A percentile compares a stretch with the other conserved stretches of the same genome.
phyloP scores from a whole-genome alignment of 78 protist genomes.

The Protostelium mycophagum region DNA sequence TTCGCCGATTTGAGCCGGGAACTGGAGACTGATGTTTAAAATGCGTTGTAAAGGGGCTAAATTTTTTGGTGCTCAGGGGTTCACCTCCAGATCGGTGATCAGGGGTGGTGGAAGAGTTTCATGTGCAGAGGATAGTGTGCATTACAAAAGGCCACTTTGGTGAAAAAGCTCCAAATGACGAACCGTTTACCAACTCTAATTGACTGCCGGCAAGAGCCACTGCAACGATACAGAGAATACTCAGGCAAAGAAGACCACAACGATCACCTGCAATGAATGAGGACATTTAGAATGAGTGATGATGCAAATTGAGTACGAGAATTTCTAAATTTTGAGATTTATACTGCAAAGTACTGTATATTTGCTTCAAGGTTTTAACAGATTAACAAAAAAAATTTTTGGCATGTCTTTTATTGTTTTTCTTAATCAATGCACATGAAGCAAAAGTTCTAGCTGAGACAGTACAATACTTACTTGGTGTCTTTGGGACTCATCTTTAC shows the following conservation, averaged over 20 bases:
- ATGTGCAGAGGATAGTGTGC: constrained; percentile 44
- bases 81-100: constrained; percentile 33
- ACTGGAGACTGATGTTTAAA: background rate
- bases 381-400: too few relatives aligned
- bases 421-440: too few relatives aligned
- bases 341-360: too few relatives aligned
- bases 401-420: too few relatives aligned
- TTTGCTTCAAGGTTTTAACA: too few relatives aligned
- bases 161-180: background rate
- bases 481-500: background rate
- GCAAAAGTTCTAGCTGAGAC: too few relatives aligned
- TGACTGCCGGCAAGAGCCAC: background rate
- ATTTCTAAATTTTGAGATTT: too few relatives aligned
- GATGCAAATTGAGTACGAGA: too few relatives aligned
- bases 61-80: background rate
- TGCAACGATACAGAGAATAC: background rate
- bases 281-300: background rate
- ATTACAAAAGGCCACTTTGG: constrained; percentile 11
- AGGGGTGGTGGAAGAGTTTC: constrained; percentile 44
- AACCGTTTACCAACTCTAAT: background rate
- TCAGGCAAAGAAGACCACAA: background rate
- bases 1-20: background rate
- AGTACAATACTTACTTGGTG: background rate
- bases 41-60: too few relatives aligned
- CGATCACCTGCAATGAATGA: constrained; percentile 6